phyloP scores from a whole-genome alignment of 2,329 filamentous ascomycete species.

The Aspergillus ochraceoroseus region DNA sequence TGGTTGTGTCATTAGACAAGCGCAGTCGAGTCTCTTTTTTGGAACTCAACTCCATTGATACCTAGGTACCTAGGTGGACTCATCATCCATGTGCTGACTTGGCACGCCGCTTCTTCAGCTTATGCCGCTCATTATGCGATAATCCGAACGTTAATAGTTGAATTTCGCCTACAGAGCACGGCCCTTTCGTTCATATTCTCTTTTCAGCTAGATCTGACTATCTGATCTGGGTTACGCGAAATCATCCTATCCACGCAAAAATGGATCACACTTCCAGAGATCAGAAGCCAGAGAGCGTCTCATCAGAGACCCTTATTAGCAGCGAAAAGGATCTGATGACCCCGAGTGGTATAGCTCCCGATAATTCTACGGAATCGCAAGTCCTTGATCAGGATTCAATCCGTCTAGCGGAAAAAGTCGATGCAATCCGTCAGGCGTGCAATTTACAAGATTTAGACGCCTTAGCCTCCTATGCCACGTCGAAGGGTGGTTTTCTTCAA shows the following conservation, averaged over 20 bases:
- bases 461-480: conserved; percentile 57
- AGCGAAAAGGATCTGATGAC: conserved; percentile 10
- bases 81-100: no score
- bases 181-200: neutral
- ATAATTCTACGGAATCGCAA: conserved; percentile 1
- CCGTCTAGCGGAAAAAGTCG: conserved; percentile 37
- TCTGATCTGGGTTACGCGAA: no score
- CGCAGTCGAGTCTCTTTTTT: no score
- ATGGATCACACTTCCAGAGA: neutral
- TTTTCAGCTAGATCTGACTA: neutral
- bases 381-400: conserved; percentile 8
- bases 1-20: no score
- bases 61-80: no score
- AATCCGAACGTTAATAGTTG: conserved; percentile 1
- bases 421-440: conserved; percentile 57
- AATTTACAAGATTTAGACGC: conserved; percentile 51
- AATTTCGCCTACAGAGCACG: conserved; percentile 6
- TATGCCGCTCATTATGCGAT: conserved; percentile 4
- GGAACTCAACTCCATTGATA: no score
- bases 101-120: no score
- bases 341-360: no score
- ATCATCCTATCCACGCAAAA: no score
- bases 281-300: neutral
- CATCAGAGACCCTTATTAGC: neutral
- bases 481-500: conserved; percentile 61